Conservation (phyloP, 768 basidiomycete genomes). For the Boletus rubescentipes region DNA sequence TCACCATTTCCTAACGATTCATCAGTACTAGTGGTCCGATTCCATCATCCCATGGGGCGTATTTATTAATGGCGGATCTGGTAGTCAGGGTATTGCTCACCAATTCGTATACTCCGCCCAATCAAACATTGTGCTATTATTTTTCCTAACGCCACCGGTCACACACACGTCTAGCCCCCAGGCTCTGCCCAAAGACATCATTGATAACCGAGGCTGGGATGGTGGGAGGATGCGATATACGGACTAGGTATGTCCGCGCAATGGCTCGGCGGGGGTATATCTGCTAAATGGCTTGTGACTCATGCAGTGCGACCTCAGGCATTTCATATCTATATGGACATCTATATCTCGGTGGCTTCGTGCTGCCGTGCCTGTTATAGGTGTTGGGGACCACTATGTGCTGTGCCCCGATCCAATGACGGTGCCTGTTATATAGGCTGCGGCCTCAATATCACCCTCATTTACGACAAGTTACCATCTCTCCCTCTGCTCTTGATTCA, state of each 20-base stretch:
- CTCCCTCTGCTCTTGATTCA: neutral
- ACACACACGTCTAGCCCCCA: neutral
- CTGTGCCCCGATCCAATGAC: slow-evolving; percentile 21
- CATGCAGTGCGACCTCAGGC: neutral
- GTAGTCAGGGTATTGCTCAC: slow-evolving; percentile 19
- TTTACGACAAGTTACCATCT: slow-evolving; percentile 4
- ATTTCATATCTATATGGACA: neutral
- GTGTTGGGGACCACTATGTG: neutral
- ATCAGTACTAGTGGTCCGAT: neutral
- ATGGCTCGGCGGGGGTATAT: neutral
- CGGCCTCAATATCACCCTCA: neutral
- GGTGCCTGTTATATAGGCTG: slow-evolving; percentile 21
- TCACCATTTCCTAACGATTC: neutral
- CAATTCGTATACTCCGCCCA: neutral
- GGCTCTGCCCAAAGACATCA: slow-evolving; percentile 2
- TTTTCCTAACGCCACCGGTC: slow-evolving; percentile 13
- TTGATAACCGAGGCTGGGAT: neutral
- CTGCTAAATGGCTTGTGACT: neutral
- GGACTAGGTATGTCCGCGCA: neutral
- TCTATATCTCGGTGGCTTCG: neutral
- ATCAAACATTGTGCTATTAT: neutral
- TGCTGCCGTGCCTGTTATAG: slow-evolving; percentile 2
- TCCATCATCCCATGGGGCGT: neutral
- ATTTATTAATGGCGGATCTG: slow-evolving; percentile 1
- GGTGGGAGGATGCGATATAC: neutral